Base-by-base conservation (phyloP, 306 rosid genomes). In the Cucumis hystrix region DNA sequence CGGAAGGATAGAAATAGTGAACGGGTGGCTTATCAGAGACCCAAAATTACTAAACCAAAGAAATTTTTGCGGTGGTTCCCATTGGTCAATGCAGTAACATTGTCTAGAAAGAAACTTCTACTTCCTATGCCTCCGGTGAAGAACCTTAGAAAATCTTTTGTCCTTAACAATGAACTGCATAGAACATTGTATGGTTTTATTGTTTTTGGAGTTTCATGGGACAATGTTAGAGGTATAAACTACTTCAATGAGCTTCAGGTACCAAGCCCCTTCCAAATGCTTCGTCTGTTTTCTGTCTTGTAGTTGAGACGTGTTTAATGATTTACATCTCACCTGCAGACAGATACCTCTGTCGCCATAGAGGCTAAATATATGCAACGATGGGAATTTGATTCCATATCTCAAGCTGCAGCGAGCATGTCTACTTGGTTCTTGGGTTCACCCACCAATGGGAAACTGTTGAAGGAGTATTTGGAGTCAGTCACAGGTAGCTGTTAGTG, bases 181-280 rank as follows among this genome's bases (percentile, higher is more conserved):
- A 83, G 98, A 83, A 96, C 91, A 77, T 83, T 96, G 75, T 85
- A 81, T 65, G 99, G 99, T 51, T 92, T 91, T 85, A 96, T 96
- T 64, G 88, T 96, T 37, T 96, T 96, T 79, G 98, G 91, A 86
- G 91, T 91, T 79, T 83, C 86, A 40, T 96, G 99, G 99, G 78
- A 75, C 79, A 49, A 79, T 84, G 98, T 92, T 56, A 91, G 98
- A 58, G 99, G 99, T 79, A 89, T 96, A 61, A 92, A 83, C 85
- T 96, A 96, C 95, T 83, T 88, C 61, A 96, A 89, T 81, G 99
- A 92, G 84, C 98, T 96, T 85, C 99, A 91, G 97, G 99, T 91
- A 82, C 72, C 47, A 21, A 57, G 54, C 54, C 68, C 71, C 82
- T 41, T 80, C 62, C 37, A 39, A 70, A 30, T 74, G 80, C 80